Conservation (phyloP, 2,329 filamentous ascomycete species). For the Arachnomyces sp. region DNA sequence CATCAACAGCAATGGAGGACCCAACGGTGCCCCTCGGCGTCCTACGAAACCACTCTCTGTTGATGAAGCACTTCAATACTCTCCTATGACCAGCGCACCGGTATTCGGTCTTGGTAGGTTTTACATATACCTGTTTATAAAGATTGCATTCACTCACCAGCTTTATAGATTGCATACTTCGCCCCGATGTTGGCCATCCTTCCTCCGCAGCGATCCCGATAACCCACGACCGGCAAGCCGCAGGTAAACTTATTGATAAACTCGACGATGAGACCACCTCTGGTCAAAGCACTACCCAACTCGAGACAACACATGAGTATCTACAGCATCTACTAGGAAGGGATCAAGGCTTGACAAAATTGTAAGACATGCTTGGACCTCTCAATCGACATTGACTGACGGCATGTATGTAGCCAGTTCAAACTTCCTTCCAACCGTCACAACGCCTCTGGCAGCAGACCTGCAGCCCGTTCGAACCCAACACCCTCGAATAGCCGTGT, state of each 20-base stretch:
- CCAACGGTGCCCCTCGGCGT: constrained; percentile 22
- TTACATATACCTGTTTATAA: constrained; percentile 5
- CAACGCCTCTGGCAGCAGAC: constrained; percentile 12
- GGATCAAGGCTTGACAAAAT: constrained; percentile 46
- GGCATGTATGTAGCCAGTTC: constrained; percentile 30
- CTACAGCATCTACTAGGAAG: constrained; percentile 66
- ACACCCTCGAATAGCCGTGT: constrained; percentile 19
- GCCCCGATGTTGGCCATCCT: constrained; percentile 34
- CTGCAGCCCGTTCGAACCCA: constrained; percentile 12
- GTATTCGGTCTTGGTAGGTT: constrained; percentile 38
- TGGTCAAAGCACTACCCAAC: constrained; percentile 50
- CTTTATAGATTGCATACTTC: constrained; percentile 33
- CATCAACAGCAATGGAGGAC: constrained; percentile 27
- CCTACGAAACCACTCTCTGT: constrained; percentile 34
- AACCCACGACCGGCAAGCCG: constrained; percentile 43
- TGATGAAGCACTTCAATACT: constrained; percentile 42
- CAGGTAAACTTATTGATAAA: constrained; percentile 51
- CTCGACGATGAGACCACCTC: constrained; percentile 64
- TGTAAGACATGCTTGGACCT: constrained; percentile 23
- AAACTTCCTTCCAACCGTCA: constrained; percentile 27
- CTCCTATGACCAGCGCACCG: constrained; percentile 43
- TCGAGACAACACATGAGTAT: constrained; percentile 66
- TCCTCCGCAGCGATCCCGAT: constrained; percentile 25
- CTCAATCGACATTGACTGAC: constrained; percentile 9
- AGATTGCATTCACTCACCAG: constrained; percentile 16